phyloP scores from a whole-genome alignment of 495 filamentous ascomycete species.

The Terfezia claveryi region DNA sequence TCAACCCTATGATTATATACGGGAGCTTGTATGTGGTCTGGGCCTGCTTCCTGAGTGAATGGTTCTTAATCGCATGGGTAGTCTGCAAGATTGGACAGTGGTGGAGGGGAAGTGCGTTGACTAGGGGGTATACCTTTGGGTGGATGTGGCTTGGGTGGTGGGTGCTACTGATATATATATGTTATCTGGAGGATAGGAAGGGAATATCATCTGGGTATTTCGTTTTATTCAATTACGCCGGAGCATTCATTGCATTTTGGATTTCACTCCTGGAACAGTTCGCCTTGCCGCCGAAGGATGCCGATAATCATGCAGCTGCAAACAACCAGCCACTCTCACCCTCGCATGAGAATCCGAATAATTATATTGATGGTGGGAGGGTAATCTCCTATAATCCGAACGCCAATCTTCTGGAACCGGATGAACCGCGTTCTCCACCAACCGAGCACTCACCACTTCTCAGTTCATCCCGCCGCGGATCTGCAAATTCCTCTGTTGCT shows the following conservation, averaged over 20 bases:
- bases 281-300: constrained; percentile 44
- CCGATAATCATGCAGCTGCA: constrained; percentile 4
- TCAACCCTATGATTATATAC: constrained; percentile 75
- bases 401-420: not conserved
- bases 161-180: constrained; percentile 46
- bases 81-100: constrained; percentile 64
- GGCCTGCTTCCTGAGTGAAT: constrained; percentile 68
- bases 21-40: constrained; percentile 66
- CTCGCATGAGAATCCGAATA: not conserved
- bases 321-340: not conserved
- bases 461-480: not conserved
- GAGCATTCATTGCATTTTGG: constrained; percentile 49
- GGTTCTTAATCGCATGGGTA: constrained; percentile 63
- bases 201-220: constrained; percentile 61
- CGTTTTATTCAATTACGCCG: constrained; percentile 56
- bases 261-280: constrained; percentile 62
- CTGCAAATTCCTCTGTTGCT: not conserved
- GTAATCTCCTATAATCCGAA: not conserved
- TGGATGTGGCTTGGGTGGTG: constrained; percentile 66
- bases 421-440: not conserved
- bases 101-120: constrained; percentile 71
- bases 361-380: not conserved
- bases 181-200: constrained; percentile 48
- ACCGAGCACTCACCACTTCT: not conserved
- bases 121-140: constrained; percentile 54